A percentile compares a stretch with the other conserved stretches of the same genome.
These are phyloP conservation scores for Talaromyces sp. DNA, from an alignment of 2,329 filamentous ascomycete species.

Conservation along the genomic window DNA sequence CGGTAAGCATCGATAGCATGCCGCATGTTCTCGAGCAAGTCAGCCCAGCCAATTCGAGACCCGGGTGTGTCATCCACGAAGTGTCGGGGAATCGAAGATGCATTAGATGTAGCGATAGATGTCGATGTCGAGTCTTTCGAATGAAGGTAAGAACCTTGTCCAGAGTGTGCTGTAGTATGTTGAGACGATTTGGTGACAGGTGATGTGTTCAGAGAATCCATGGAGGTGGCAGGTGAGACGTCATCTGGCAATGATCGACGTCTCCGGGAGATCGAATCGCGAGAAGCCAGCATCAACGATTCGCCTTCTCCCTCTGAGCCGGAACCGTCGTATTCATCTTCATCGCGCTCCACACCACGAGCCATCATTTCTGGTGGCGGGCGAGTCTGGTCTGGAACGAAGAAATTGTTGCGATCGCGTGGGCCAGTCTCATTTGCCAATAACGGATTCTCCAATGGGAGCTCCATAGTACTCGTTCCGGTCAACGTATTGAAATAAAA, in stretches of 20 bases:
- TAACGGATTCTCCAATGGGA: constrained; percentile 85
- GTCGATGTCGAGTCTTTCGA: constrained; percentile 48
- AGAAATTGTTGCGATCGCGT: constrained; percentile 80
- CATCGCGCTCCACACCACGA: constrained; percentile 72
- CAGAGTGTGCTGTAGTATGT: constrained; percentile 24
- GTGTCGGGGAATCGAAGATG: constrained; percentile 63
- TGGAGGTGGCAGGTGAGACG: constrained; percentile 80
- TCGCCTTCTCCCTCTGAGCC: constrained; percentile 81
- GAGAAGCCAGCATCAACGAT: constrained; percentile 64
- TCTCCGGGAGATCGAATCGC: constrained; percentile 62
- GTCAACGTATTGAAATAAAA: constrained; percentile 99
- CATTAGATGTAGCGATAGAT: constrained; percentile 33
- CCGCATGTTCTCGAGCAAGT: constrained; percentile 89
- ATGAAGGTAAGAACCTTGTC: neutral
- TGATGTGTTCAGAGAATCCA: constrained; percentile 81
- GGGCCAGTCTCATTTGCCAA: constrained; percentile 79
- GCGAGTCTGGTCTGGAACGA: constrained; percentile 82
- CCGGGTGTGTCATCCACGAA: constrained; percentile 88
- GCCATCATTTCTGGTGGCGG: constrained; percentile 90
- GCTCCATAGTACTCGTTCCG: constrained; percentile 87
- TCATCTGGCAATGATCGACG: constrained; percentile 67
- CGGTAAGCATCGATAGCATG: constrained; percentile 84
- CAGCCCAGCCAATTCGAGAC: constrained; percentile 79
- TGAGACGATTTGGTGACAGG: constrained; percentile 55
- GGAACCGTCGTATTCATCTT: constrained; percentile 91